Conservation (phyloP, 2,329 filamentous ascomycete species). For the Sporothrix luriei region DNA sequence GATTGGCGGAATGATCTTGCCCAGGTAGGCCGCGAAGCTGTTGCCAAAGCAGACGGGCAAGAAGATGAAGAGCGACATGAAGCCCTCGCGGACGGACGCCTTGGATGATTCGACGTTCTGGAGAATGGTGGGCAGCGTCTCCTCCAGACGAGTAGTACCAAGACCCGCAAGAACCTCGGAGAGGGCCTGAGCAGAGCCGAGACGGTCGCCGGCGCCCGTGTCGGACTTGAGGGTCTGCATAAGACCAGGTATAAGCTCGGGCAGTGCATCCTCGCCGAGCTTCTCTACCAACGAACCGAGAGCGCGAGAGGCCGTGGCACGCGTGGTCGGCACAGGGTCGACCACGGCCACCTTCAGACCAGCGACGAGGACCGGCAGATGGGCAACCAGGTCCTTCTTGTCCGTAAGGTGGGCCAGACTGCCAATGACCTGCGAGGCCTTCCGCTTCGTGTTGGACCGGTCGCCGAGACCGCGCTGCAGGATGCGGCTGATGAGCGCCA, state of each 20-base stretch:
- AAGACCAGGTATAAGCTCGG: conserved; percentile 93
- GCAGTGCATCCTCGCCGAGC: conserved; percentile 91
- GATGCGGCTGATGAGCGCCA: conserved; percentile 93
- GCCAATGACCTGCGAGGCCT: conserved; percentile 95
- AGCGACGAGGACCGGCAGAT: conserved; percentile 88
- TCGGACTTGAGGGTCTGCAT: conserved; percentile 98
- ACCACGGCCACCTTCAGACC: conserved; percentile 87
- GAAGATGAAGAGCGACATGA: conserved; percentile 99
- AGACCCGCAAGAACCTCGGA: conserved; percentile 94
- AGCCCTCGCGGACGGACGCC: conserved; percentile 88
- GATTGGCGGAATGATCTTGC: conserved; percentile 93
- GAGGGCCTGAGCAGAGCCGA: conserved; percentile 94
- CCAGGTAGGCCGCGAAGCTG: conserved; percentile 94
- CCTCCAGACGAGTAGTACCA: conserved; percentile 88
- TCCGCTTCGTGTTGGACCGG: conserved; percentile 91
- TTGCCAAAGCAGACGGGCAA: conserved; percentile 98
- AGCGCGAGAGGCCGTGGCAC: conserved; percentile 93
- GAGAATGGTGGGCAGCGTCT: conserved; percentile 92
- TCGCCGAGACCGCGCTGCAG: conserved; percentile 89
- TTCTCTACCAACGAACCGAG: conserved; percentile 97
- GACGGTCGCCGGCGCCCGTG: conserved; percentile 89
- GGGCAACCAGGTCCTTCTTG: conserved; percentile 86
- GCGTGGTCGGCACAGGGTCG: conserved; percentile 93
- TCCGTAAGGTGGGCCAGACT: conserved; percentile 96
- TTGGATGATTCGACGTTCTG: conserved; percentile 95